These are phyloP conservation scores for Diaporthe capsici DNA, from an alignment of 2,329 filamentous ascomycete genomes.

Conservation along the genomic window DNA sequence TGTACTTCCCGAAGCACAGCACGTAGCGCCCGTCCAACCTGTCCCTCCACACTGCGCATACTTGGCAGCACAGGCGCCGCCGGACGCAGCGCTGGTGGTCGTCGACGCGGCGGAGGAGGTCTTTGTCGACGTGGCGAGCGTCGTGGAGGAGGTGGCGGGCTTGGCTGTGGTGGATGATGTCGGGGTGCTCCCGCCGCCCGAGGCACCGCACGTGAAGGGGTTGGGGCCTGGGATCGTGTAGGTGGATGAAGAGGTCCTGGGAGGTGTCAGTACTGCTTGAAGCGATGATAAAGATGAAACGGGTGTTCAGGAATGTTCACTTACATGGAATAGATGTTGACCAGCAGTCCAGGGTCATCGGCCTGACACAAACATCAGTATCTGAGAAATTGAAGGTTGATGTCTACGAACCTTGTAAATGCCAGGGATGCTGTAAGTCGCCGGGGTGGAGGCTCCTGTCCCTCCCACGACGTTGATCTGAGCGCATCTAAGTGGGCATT, in stretches of 20 bases:
- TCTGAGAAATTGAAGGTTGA: neutral
- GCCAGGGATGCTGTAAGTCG: slow-evolving; percentile 37
- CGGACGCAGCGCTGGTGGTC: slow-evolving; percentile 2
- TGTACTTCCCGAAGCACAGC: slow-evolving; percentile 42
- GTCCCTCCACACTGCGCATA: slow-evolving; percentile 44
- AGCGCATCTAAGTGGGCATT: slow-evolving; percentile 41
- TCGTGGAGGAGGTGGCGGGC: slow-evolving; percentile 16
- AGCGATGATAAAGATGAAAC: neutral
- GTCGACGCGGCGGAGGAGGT: slow-evolving; percentile 3
- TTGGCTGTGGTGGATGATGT: neutral
- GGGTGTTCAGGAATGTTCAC: neutral
- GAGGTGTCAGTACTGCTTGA: neutral
- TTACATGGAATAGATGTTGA: slow-evolving; percentile 40
- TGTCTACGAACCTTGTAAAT: slow-evolving; percentile 33
- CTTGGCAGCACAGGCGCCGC: slow-evolving; percentile 4
- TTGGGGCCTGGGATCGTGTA: slow-evolving; percentile 31
- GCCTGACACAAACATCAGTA: slow-evolving; percentile 3
- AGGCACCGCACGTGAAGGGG: slow-evolving; percentile 33
- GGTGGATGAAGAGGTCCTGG: slow-evolving; percentile 35
- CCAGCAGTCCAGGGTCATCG: slow-evolving; percentile 32
- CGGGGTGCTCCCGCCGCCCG: neutral
- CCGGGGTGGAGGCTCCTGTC: slow-evolving; percentile 40
- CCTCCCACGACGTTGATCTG: slow-evolving; percentile 48
- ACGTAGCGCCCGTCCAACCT: slow-evolving; percentile 43
- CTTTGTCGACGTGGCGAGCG: slow-evolving; percentile 22